phyloP scores from a whole-genome alignment of 2,329 filamentous ascomycete species.

The Cylindrodendrum hubeiense region DNA sequence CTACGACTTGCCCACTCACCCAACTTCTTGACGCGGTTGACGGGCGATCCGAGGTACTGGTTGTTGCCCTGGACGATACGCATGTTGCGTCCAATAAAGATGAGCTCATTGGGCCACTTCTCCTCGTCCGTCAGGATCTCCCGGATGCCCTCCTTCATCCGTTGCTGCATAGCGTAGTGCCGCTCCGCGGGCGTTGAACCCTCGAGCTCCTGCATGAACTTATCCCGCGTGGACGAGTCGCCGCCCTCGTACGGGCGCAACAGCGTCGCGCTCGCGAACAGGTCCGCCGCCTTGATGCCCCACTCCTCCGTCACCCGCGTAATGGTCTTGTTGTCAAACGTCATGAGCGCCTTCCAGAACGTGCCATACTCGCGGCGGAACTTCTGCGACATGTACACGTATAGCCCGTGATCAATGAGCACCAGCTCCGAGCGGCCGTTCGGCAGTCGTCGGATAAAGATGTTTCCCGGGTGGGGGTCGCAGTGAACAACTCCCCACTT shows the following conservation, averaged over 20 bases:
- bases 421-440: constrained; percentile 90
- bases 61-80: constrained; percentile 95
- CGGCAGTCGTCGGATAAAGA: constrained; percentile 90
- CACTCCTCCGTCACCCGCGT: constrained; percentile 78
- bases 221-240: constrained; percentile 73
- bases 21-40: constrained; percentile 95
- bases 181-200: constrained; percentile 74
- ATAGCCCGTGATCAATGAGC: constrained; percentile 96
- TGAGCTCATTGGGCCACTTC: constrained; percentile 89
- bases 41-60: constrained; percentile 88
- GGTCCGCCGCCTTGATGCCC: constrained; percentile 90
- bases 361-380: constrained; percentile 89
- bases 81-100: constrained; percentile 93
- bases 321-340: constrained; percentile 90
- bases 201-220: constrained; percentile 74
- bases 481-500: constrained; percentile 96
- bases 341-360: constrained; percentile 95
- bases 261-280: constrained; percentile 92
- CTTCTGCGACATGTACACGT: constrained; percentile 87
- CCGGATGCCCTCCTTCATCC: constrained; percentile 77
- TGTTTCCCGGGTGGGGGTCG: constrained; percentile 97
- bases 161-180: constrained; percentile 90
- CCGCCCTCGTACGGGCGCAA: constrained; percentile 93
- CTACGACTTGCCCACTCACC: constrained; percentile 89
- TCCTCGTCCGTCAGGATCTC: constrained; percentile 85